Conservation (phyloP, 768 basidiomycete species). For the Termitomyces sp. region DNA sequence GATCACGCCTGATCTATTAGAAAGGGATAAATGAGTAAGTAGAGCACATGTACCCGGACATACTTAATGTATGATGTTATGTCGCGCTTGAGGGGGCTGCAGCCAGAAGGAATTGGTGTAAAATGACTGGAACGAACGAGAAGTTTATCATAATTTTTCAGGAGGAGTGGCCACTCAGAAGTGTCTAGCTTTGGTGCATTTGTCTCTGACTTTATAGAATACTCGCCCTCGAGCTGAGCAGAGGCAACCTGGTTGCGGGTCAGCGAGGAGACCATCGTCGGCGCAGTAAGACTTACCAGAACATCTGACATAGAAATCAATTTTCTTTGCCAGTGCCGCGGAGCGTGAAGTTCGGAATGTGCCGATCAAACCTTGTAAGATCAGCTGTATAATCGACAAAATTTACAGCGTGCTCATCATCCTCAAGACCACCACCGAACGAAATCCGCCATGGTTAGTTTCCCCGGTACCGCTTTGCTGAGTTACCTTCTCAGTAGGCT, state of each 20-base stretch:
- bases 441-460: slow-evolving; percentile 64
- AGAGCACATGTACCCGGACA: slow-evolving; percentile 9
- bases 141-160: slow-evolving; percentile 99
- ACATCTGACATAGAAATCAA: slow-evolving; percentile 7
- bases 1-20: slow-evolving; percentile 89
- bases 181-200: slow-evolving; percentile 80
- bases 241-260: slow-evolving; percentile 67
- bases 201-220: slow-evolving; percentile 75
- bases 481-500: slow-evolving; percentile 92
- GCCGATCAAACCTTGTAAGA: slow-evolving; percentile 27
- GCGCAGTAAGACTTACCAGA: not conserved
- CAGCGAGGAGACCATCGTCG: slow-evolving; percentile 39
- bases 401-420: not conserved
- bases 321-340: slow-evolving; percentile 10
- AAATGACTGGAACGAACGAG: slow-evolving; percentile 95
- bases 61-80: slow-evolving; percentile 89
- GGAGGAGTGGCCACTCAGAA: slow-evolving; percentile 93
- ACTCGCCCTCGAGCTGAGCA: slow-evolving; percentile 72
- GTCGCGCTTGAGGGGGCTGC: slow-evolving; percentile 93
- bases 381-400: slow-evolving; percentile 51
- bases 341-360: slow-evolving; percentile 8
- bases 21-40: not conserved
- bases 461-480: slow-evolving; percentile 75
- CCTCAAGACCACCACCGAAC: slow-evolving; percentile 22
- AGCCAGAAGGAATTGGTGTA: slow-evolving; percentile 93